phyloP scores from a whole-genome alignment of 768 basidiomycete genomes.

The Lactifluus subvellereus region DNA sequence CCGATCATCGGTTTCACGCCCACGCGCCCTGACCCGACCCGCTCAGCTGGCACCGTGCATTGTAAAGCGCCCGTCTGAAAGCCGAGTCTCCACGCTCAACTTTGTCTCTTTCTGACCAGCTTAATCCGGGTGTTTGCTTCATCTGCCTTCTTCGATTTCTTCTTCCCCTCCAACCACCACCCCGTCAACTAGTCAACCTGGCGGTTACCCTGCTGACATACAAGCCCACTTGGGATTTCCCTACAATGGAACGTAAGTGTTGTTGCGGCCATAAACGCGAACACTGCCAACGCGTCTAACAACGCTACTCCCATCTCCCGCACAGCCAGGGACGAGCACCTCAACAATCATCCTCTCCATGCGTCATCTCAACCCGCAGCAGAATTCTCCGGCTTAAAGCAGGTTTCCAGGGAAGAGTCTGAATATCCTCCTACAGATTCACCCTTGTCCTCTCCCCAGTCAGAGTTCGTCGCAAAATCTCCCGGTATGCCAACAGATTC shows the following conservation, averaged over 20 bases:
- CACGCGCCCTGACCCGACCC: slow-evolving; percentile 15
- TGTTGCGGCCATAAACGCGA: background rate
- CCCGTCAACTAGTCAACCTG: slow-evolving; percentile 19
- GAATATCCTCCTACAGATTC: slow-evolving; percentile 16
- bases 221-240: slow-evolving; percentile 24
- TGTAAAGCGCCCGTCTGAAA: slow-evolving; percentile 12
- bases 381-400: slow-evolving; percentile 2
- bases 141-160: background rate
- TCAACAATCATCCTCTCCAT: slow-evolving; percentile 2
- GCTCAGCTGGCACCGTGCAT: slow-evolving; percentile 15
- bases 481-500: slow-evolving; percentile 11
- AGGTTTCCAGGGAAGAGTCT: background rate
- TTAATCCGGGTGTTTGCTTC: slow-evolving; percentile 15
- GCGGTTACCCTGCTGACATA: slow-evolving; percentile 22
- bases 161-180: background rate
- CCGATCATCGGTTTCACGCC: slow-evolving; percentile 26
- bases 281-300: background rate
- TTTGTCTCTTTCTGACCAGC: slow-evolving; percentile 15
- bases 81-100: slow-evolving; percentile 13
- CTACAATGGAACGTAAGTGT: slow-evolving; percentile 23
- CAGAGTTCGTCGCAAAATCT: slow-evolving; percentile 19
- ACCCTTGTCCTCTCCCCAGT: slow-evolving; percentile 20
- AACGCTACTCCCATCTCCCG: background rate
- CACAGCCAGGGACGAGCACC: slow-evolving; percentile 22
- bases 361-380: background rate